A percentile compares a stretch with the other conserved stretches of the same genome.
Evolutionary conservation across 805 yeast genomes (phyloP).

Genomic region (Wickerhamomyces alni): DNA sequence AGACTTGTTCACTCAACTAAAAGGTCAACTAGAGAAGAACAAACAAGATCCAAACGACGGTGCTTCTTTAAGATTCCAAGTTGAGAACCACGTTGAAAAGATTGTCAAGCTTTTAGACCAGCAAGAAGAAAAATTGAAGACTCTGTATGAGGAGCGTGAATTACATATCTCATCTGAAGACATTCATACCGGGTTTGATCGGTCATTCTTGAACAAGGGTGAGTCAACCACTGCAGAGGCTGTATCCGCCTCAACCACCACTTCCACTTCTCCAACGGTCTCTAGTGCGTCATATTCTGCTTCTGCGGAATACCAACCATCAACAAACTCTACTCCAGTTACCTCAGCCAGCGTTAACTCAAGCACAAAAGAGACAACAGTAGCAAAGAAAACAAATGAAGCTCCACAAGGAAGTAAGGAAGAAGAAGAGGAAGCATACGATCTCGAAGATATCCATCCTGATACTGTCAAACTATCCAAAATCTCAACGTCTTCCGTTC

Average conservation of each 20-base stretch:
- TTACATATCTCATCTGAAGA: slow-evolving; percentile 84
- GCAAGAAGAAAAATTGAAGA: slow-evolving; percentile 60
- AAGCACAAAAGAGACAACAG: too few relatives aligned
- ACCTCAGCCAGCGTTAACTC: too few relatives aligned
- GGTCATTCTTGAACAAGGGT: slow-evolving; percentile 69
- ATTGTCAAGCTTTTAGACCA: slow-evolving; percentile 60
- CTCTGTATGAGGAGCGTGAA: slow-evolving; percentile 64
- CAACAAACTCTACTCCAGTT: slow-evolving; percentile 6
- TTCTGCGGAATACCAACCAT: too few relatives aligned
- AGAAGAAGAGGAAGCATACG: slow-evolving; percentile 24
- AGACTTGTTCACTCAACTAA: slow-evolving; percentile 76
- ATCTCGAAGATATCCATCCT: slow-evolving; percentile 11
- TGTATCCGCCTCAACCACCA: slow-evolving; percentile 14
- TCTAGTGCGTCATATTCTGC: neutral
- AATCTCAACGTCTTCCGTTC: slow-evolving; percentile 42
- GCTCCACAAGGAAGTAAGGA: neutral
- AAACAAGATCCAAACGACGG: slow-evolving; percentile 39
- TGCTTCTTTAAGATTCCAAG: slow-evolving; percentile 28
- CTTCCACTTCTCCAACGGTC: neutral
- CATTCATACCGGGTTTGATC: slow-evolving; percentile 86
- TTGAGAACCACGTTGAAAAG: slow-evolving; percentile 59
- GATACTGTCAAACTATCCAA: slow-evolving; percentile 43
- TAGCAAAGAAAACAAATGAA: too few relatives aligned
- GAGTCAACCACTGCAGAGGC: slow-evolving; percentile 8
- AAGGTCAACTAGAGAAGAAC: slow-evolving; percentile 47